phyloP scores from a whole-genome alignment of 306 rosid species.

The Styphnolobium japonicum region DNA sequence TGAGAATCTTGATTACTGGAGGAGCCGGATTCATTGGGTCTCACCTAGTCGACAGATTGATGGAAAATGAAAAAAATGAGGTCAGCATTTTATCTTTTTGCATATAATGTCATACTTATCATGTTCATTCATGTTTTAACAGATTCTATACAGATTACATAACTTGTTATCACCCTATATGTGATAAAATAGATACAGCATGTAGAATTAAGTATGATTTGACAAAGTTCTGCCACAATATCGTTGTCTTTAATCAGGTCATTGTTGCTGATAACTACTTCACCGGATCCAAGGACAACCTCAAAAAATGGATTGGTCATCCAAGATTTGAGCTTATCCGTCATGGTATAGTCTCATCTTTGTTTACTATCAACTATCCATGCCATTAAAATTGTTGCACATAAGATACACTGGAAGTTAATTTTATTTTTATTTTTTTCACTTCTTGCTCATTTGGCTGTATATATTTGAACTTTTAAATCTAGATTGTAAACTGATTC shows the following conservation, averaged over 20 bases:
- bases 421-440: background rate
- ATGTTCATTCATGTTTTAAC: background rate
- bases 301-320: slow-evolving; percentile 79
- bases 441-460: background rate
- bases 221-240: background rate
- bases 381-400: background rate
- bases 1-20: slow-evolving; percentile 78
- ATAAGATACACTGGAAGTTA: background rate
- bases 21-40: slow-evolving; percentile 91
- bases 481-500: background rate
- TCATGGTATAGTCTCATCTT: slow-evolving; percentile 52
- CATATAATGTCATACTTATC: background rate
- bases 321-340: slow-evolving; percentile 86
- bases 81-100: slow-evolving; percentile 24
- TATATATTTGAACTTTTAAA: background rate
- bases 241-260: slow-evolving; percentile 43
- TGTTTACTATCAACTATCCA: background rate
- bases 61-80: slow-evolving; percentile 82
- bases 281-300: slow-evolving; percentile 79
- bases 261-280: slow-evolving; percentile 79
- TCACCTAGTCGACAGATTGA: slow-evolving; percentile 74
- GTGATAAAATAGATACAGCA: background rate
- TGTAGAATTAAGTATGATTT: background rate
- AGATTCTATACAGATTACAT: background rate
- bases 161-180: background rate